Evolutionary conservation across 2,329 filamentous ascomycete genomes (phyloP).

Genomic region (Catunica adiposa): DNA sequence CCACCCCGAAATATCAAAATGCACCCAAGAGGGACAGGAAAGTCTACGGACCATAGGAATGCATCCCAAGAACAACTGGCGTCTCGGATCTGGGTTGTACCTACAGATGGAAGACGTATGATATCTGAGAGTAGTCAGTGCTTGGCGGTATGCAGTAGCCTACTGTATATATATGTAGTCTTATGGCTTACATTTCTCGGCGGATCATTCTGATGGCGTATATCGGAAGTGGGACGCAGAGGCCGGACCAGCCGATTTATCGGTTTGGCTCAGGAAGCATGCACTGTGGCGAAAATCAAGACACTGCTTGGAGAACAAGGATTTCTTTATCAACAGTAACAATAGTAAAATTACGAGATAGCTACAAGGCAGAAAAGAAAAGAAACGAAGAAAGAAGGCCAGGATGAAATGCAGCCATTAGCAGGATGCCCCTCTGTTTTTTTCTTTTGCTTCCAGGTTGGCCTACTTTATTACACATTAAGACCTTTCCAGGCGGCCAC

Average conservation of each 20-base stretch:
- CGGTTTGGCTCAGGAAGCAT: not conserved
- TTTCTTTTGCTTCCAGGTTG: no score
- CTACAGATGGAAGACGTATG: conserved; percentile 1
- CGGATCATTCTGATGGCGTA: not conserved
- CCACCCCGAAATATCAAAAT: not conserved
- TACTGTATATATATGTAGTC: not conserved
- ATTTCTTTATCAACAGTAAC: no score
- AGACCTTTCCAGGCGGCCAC: not conserved
- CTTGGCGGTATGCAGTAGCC: not conserved
- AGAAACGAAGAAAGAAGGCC: not conserved
- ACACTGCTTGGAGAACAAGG: no score
- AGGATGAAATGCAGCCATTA: no score
- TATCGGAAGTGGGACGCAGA: not conserved
- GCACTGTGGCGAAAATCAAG: not conserved
- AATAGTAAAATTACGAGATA: no score
- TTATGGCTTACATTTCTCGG: not conserved
- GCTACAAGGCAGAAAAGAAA: not conserved
- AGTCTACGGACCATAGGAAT: not conserved
- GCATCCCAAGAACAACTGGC: not conserved
- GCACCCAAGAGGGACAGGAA: not conserved
- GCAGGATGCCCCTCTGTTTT: not conserved
- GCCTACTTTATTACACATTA: no score
- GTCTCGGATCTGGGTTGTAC: not conserved
- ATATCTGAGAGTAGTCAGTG: not conserved
- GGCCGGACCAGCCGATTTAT: not conserved